Evolutionary conservation across 306 rosid genomes (phyloP), one percentile per base, ranked within the genome.

Genomic region (Erythrophleum fordii): DNA sequence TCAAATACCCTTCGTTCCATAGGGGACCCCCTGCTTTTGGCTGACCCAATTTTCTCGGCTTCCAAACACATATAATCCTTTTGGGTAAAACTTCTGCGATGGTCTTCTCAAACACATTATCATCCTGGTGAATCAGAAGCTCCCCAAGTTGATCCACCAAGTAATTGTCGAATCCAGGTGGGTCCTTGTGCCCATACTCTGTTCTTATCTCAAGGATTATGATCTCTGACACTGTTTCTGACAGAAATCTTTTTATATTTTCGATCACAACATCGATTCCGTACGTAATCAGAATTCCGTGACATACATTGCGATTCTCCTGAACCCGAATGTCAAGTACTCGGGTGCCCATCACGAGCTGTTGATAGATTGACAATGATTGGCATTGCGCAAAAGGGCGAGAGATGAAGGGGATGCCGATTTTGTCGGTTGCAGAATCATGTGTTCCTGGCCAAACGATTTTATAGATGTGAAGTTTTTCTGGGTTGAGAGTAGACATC

Each of bases 331-430:
- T 85, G 61, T 95, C 98, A 5, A 95, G 81, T 0, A 93, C 83
- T 5, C 95, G 83, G 1, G 94, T 44, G 1, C 97, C 97, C 0
- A 7, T 12, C 12, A 31, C 85, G 5, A 95, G 95, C 80, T 95
- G 99, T 0, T 74, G n/a, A 66, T 95, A 93, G 71, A 95, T 86
- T 8, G 99, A 92, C 10, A 91, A 25, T 5, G 92, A 81, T 71
- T 95, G 99, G 61, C 97, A 95, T 72, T 95, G 97, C 3, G 97
- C 99, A 46, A 95, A 93, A 22, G 97, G 99, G 2, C 99, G 93
- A 51, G 99, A 83, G 41, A 92, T 5, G n/a, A 71, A 80, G 0
- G 94, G 97, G 64, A 95, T 8, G 2, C 99, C 99, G 46, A 95
- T 92, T 69, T 69, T 84, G 81, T 91, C 86, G 26, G 99, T 95